Base-by-base conservation (phyloP, 2,329 filamentous ascomycete species). In the Fusarium papillatum region DNA sequence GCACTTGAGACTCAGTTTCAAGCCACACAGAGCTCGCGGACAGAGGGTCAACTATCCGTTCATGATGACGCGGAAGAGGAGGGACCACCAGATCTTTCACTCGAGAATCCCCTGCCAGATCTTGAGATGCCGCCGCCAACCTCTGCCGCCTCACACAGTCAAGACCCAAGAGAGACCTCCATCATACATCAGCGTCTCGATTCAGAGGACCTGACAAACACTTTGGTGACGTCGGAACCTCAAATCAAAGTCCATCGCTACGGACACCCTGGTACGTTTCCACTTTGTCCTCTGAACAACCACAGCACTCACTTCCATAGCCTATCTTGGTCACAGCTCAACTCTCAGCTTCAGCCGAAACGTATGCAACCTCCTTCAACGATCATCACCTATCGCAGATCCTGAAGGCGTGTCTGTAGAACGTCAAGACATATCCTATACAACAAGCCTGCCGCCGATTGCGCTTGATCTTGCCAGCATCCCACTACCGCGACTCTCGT, bases 241-340 rank as follows among this genome's bases (percentile, higher is more conserved):
- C 75, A 77, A 14, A 75, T 77, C 6, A 77, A 77, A 36, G 69
- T 77, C 3, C 69, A 77, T 29, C 74, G 74, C 8, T 71, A 77
- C 36, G 75, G 75, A 13, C 75, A 77, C 38, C 65, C 69, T 4
- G 70, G 75, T 77, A 67, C 16, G 70, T n/a, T 10, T 29, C 7
- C 3, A 2, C 14, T 34, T 2, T 8, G 17, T 7, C n/a, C 16
- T 13, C 2, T 3, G 2, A 6, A 6, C 5, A 13, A 7, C 36
- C 6, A 17, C n/a, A 17, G 19, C 26, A 50, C 71, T 66, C 19
- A 70, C n/a, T 6, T 7, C 24, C 7, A 19, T 5, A 77, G 75
- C 75, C 34, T 77, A 77, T 31, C 74, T 77, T 13, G 75, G 74
- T 0, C 75, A 77, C 14, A 77, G 75, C 34, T 77, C 72, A 19